Evolutionary conservation across 768 basidiomycete genomes (phyloP).

Genomic region (Lanmaoa rubissima): DNA sequence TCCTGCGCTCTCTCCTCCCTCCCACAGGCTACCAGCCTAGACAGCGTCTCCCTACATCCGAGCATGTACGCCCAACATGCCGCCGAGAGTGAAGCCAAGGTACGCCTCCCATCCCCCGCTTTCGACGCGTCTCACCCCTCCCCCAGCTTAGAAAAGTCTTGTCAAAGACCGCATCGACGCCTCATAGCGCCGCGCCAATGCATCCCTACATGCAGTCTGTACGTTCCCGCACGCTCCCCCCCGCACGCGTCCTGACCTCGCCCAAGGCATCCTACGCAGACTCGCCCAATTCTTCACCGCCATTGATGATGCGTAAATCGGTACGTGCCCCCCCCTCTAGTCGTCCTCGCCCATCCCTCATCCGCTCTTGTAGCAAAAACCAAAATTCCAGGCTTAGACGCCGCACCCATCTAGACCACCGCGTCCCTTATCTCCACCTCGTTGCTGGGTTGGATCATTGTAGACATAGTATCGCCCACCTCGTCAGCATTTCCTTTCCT

Average conservation of each 20-base stretch:
- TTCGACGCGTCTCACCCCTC: constrained; percentile 8
- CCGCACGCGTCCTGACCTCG: constrained; percentile 6
- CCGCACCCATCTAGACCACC: constrained; percentile 2
- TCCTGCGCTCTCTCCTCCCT: constrained; percentile 66
- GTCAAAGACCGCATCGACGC: constrained; percentile 44
- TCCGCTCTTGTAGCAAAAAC: constrained; percentile 23
- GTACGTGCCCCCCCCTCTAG: constrained; percentile 27
- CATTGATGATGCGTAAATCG: constrained; percentile 58
- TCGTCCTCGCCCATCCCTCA: neutral
- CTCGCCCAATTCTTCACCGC: constrained; percentile 39
- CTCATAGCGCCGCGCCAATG: constrained; percentile 34
- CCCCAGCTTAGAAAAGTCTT: constrained; percentile 61
- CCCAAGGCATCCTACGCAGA: constrained; percentile 38
- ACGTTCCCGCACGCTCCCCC: constrained; percentile 12
- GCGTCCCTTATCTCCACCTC: constrained; percentile 3
- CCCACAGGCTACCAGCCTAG: constrained; percentile 70
- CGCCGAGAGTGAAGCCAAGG: constrained; percentile 77
- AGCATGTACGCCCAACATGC: constrained; percentile 67
- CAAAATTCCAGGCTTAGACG: constrained; percentile 35
- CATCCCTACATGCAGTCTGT: constrained; percentile 40
- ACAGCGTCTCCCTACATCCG: constrained; percentile 63
- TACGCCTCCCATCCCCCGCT: constrained; percentile 24
- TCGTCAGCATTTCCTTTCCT: constrained; percentile 11
- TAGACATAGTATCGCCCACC: constrained; percentile 24
- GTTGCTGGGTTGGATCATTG: constrained; percentile 14